Percentiles rank a stretch among this genome's conserved stretches.
These are phyloP conservation scores for Adansonia grandidieri DNA, from an alignment of 441 rosid species.

Conservation along the genomic window DNA sequence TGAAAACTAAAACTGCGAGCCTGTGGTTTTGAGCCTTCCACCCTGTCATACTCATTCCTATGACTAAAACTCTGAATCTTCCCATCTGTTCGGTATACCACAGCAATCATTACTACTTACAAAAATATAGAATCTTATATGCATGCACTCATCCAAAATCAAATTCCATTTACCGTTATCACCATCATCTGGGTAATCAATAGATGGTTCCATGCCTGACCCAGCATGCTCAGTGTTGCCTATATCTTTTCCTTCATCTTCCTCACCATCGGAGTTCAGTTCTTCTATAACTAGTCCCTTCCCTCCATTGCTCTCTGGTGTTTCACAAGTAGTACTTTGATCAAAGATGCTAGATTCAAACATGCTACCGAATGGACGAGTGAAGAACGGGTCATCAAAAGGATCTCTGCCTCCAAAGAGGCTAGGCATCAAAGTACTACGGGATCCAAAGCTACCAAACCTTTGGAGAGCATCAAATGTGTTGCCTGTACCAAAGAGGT, in stretches of 20 bases:
- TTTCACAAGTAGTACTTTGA: conserved; percentile 34
- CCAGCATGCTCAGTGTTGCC: conserved; percentile 14
- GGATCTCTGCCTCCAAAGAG: conserved; percentile 71
- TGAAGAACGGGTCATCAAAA: conserved; percentile 75
- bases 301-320: conserved; percentile 15
- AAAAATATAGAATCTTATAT: background rate
- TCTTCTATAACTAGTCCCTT: conserved; percentile 71
- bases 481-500: conserved; percentile 41
- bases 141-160: conserved; percentile 14
- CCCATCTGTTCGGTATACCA: conserved; percentile 44
- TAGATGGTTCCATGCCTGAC: conserved; percentile 49
- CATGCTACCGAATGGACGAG: conserved; percentile 55
- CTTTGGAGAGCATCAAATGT: conserved; percentile 43
- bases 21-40: conserved; percentile 39
- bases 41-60: conserved; percentile 37
- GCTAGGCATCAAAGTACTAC: conserved; percentile 43
- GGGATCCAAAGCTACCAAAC: conserved; percentile 44
- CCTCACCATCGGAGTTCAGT: conserved; percentile 57
- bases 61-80: conserved; percentile 35
- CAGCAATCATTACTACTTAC: conserved; percentile 13
- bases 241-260: conserved; percentile 31
- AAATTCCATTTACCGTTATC: conserved; percentile 46
- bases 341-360: conserved; percentile 36
- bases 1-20: conserved; percentile 44
- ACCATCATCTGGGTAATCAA: conserved; percentile 77